Conservation (phyloP, 352 stramenopile genomes). For the Globisporangium cylindrosporum region DNA sequence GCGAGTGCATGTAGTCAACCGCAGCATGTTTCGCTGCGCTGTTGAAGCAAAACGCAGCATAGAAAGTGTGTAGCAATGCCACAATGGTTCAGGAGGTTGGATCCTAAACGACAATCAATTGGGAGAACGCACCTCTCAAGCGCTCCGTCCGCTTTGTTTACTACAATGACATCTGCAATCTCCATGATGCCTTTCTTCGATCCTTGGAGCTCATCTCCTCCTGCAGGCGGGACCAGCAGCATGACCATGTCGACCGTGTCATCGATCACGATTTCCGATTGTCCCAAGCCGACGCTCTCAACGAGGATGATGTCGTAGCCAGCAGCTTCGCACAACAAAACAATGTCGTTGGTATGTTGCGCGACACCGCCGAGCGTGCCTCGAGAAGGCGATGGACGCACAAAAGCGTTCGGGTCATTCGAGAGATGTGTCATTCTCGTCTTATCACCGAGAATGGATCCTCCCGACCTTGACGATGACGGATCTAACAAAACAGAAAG, state of each 20-base stretch:
- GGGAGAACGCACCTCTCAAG: conserved; percentile 37
- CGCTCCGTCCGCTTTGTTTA: conserved; percentile 97
- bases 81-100: background rate
- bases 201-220: conserved; percentile 95
- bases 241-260: conserved; percentile 96
- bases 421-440: conserved; percentile 96
- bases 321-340: conserved; percentile 92
- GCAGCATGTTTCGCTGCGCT: conserved; percentile 71
- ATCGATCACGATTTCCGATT: conserved; percentile 97
- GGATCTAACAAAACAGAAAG: conserved; percentile 68
- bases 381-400: conserved; percentile 89
- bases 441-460: conserved; percentile 98
- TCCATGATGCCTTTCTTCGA: conserved; percentile 99
- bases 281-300: conserved; percentile 96
- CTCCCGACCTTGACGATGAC: conserved; percentile 92
- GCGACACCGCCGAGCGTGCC: conserved; percentile 77
- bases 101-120: background rate
- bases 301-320: conserved; percentile 96
- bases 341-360: conserved; percentile 89
- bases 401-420: conserved; percentile 89
- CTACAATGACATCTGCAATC: conserved; percentile 95
- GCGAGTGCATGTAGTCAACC: conserved; percentile 76
- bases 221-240: conserved; percentile 93
- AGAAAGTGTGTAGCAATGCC: background rate
- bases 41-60: background rate